phyloP scores from a whole-genome alignment of 2,329 filamentous ascomycete genomes.

The Corinectria fuckeliana region DNA sequence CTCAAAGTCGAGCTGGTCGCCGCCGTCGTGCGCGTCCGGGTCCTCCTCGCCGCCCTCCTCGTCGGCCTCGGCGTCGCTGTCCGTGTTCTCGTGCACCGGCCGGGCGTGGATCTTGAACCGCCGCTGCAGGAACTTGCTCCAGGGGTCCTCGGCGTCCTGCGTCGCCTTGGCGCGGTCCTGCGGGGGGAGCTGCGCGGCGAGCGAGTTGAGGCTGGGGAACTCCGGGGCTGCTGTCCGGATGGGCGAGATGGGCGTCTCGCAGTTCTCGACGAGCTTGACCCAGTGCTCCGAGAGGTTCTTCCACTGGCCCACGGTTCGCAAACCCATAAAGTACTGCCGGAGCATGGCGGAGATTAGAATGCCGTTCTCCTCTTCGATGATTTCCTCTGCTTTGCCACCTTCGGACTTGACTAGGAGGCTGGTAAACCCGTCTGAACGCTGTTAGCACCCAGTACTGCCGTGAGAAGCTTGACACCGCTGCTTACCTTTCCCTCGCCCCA shows the following conservation, averaged over 20 bases:
- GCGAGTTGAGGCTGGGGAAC: conserved; percentile 27
- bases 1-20: conserved; percentile 58
- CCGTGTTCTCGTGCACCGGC: conserved; percentile 43
- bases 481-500: conserved; percentile 77
- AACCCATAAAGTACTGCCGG: conserved; percentile 88
- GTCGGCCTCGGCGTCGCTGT: conserved; percentile 54
- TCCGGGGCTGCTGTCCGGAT: conserved; percentile 21
- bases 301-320: conserved; percentile 84
- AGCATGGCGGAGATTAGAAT: conserved; percentile 86
- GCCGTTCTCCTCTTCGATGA: conserved; percentile 86
- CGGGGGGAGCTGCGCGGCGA: conserved; percentile 32
- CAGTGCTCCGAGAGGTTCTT: conserved; percentile 75
- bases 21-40: conserved; percentile 46
- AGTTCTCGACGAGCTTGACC: conserved; percentile 66
- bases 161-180: conserved; percentile 30
- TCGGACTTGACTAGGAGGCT: conserved; percentile 77
- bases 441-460: conserved; percentile 17
- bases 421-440: conserved; percentile 72
- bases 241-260: conserved; percentile 59
- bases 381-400: conserved; percentile 77
- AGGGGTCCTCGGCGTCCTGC: conserved; percentile 39
- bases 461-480: background rate
- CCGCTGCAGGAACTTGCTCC: conserved; percentile 46
- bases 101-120: conserved; percentile 44
- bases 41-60: conserved; percentile 39